A percentile compares a stretch with the other conserved stretches of the same genome.
Conservation (phyloP, 352 stramenopile genomes). For the Phytophthora constricta region DNA sequence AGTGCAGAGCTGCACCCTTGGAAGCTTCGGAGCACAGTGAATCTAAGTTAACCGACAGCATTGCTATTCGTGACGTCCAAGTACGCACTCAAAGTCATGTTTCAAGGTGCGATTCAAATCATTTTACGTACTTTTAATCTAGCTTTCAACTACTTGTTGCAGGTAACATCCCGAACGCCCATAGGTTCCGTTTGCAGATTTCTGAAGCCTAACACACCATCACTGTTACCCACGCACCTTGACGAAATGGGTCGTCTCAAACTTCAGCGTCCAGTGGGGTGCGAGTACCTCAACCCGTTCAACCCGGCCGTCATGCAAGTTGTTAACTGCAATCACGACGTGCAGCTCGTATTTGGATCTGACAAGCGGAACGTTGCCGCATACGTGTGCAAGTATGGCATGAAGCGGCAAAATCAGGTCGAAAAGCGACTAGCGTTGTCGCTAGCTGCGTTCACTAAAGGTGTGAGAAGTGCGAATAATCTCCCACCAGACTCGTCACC, state of each 20-base stretch:
- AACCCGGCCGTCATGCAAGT: slow-evolving; percentile 17
- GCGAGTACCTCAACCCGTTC: slow-evolving; percentile 43
- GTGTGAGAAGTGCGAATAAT: background rate
- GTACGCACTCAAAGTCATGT: slow-evolving; percentile 24
- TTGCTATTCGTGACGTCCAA: slow-evolving; percentile 17
- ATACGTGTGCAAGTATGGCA: slow-evolving; percentile 41
- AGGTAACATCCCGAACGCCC: slow-evolving; percentile 22
- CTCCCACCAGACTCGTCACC: slow-evolving; percentile 6
- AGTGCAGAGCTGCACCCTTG: background rate
- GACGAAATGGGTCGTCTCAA: background rate
- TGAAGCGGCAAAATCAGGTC: slow-evolving; percentile 33
- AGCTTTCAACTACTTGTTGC: background rate
- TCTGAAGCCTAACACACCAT: slow-evolving; percentile 20
- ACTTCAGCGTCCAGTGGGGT: slow-evolving; percentile 19
- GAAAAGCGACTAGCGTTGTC: slow-evolving; percentile 21
- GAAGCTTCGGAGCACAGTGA: background rate
- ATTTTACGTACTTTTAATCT: too few relatives aligned
- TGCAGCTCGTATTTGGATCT: slow-evolving; percentile 21
- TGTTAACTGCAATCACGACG: slow-evolving; percentile 41
- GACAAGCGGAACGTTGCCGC: slow-evolving; percentile 20
- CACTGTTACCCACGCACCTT: background rate
- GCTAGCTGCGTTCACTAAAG: slow-evolving; percentile 18
- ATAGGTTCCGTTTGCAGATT: slow-evolving; percentile 30
- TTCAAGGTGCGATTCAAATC: too few relatives aligned
- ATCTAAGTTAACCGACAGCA: background rate